Evolutionary conservation across 331 rosid genomes (phyloP).

Genomic region (Telfairia occidentalis): DNA sequence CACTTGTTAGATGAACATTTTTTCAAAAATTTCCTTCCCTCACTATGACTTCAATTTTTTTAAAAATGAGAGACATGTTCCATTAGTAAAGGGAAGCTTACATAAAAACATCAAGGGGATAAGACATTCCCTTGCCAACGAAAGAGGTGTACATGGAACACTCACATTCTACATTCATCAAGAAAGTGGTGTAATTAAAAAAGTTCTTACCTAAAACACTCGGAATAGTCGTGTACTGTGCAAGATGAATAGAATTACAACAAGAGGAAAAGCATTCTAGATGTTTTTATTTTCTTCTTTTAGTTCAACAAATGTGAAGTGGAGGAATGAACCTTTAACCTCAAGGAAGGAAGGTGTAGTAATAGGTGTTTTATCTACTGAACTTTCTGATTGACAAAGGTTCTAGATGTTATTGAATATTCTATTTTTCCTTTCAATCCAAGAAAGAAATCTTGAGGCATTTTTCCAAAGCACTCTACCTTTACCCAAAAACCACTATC

Average conservation of each 20-base stretch:
- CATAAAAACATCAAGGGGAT: neutral
- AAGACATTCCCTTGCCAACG: neutral
- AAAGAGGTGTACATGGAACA: neutral
- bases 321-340: neutral
- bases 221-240: neutral
- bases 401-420: neutral
- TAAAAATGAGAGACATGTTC: neutral
- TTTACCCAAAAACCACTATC: neutral
- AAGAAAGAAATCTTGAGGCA: neutral
- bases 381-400: neutral
- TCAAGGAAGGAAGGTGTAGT: too few species aligned
- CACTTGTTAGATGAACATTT: neutral
- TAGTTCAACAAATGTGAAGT: neutral
- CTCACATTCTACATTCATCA: neutral
- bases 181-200: neutral
- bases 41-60: neutral
- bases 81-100: neutral
- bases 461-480: neutral
- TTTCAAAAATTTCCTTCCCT: neutral
- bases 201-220: neutral
- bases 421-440: neutral
- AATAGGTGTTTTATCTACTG: too few species aligned
- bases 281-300: neutral
- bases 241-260: neutral
- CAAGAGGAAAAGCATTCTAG: neutral